Conservation (phyloP, 768 basidiomycete genomes). For the Neoboletus subvelutipes region DNA sequence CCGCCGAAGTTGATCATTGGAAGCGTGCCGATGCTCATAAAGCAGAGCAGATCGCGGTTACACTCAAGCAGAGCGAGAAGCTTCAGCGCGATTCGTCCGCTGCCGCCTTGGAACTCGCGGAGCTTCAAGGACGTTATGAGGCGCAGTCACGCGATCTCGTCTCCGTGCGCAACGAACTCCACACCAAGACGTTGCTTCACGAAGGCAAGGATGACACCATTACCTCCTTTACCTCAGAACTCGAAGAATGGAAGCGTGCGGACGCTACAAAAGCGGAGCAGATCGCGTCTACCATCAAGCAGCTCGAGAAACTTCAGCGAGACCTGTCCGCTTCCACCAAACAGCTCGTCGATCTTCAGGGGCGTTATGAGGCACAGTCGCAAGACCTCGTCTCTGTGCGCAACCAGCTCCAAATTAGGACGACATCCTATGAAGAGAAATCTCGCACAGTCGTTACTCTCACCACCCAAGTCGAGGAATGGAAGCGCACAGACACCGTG, state of each 20-base stretch:
- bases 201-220: background rate
- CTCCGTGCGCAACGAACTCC: background rate
- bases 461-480: background rate
- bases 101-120: background rate
- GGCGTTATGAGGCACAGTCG: background rate
- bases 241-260: background rate
- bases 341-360: background rate
- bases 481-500: background rate
- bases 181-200: background rate
- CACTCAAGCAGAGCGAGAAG: background rate
- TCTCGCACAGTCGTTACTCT: background rate
- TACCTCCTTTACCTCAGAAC: background rate
- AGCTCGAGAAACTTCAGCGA: background rate
- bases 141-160: conserved; percentile 1
- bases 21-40: background rate
- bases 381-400: background rate
- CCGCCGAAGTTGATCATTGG: background rate
- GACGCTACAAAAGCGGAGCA: background rate
- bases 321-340: background rate
- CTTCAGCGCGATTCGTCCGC: background rate
- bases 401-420: background rate
- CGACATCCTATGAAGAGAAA: background rate
- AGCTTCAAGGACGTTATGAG: background rate
- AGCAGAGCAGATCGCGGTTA: background rate
- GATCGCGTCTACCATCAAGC: background rate